These are phyloP conservation scores for Suillus americanus DNA, from an alignment of 768 basidiomycete species.

Conservation along the genomic window DNA sequence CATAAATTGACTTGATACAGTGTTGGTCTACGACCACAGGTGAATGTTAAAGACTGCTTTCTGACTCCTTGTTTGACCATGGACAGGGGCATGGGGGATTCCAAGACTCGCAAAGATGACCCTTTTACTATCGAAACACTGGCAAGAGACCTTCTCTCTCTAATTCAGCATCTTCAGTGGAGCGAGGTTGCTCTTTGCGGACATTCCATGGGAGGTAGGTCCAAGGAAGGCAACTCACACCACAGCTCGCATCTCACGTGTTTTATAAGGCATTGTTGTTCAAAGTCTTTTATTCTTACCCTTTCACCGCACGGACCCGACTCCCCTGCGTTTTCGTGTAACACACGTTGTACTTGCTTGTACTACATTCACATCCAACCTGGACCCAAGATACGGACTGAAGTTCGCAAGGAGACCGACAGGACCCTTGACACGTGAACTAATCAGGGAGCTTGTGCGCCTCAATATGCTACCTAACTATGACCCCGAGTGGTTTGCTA, in stretches of 20 bases:
- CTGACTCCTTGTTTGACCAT: not conserved
- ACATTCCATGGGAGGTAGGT: conserved; percentile 53
- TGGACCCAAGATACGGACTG: conserved; percentile 35
- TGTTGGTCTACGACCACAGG: conserved; percentile 47
- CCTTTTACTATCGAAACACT: conserved; percentile 43
- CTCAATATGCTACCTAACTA: conserved; percentile 30
- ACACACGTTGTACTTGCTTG: conserved; percentile 42
- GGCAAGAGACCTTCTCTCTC: conserved; percentile 43
- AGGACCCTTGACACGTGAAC: conserved; percentile 24
- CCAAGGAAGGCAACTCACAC: not conserved
- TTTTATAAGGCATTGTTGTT: conserved; percentile 37
- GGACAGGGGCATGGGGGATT: conserved; percentile 47
- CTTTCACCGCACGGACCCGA: conserved; percentile 34
- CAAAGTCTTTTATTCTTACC: conserved; percentile 47
- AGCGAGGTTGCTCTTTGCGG: conserved; percentile 44
- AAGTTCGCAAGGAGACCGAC: conserved; percentile 17
- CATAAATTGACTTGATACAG: conserved; percentile 21
- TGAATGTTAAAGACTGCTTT: not conserved
- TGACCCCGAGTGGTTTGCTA: conserved; percentile 36
- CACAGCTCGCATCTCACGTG: not conserved
- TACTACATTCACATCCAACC: conserved; percentile 28
- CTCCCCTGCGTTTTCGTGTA: conserved; percentile 37
- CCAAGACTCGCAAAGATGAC: conserved; percentile 35
- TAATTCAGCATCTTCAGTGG: conserved; percentile 42
- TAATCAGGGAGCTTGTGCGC: conserved; percentile 32